These are phyloP conservation scores for Pythium brachiatum DNA, from an alignment of 352 stramenopile species.

Conservation along the genomic window DNA sequence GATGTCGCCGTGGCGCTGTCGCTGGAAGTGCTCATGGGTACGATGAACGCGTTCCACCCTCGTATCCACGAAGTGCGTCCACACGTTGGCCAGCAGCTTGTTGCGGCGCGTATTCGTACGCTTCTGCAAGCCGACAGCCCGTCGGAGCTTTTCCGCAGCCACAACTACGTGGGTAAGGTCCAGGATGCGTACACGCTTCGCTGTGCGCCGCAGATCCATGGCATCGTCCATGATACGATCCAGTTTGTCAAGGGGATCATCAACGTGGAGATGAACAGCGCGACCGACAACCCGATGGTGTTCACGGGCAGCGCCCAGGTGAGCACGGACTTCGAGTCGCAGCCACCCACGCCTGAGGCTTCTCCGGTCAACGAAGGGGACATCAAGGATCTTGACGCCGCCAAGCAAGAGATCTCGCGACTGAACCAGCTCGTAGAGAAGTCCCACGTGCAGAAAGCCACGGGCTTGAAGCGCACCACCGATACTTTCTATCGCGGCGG, in stretches of 20 bases:
- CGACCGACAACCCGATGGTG: slow-evolving; percentile 90
- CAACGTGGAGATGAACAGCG: slow-evolving; percentile 89
- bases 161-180: slow-evolving; percentile 88
- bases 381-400: slow-evolving; percentile 60
- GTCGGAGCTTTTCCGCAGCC: slow-evolving; percentile 83
- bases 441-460: slow-evolving; percentile 45
- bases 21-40: slow-evolving; percentile 87
- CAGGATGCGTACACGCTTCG: slow-evolving; percentile 90
- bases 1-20: slow-evolving; percentile 80
- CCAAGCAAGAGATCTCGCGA: slow-evolving; percentile 75
- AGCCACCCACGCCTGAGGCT: slow-evolving; percentile 23
- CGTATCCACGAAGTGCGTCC: slow-evolving; percentile 84
- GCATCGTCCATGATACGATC: slow-evolving; percentile 86
- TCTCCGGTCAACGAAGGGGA: slow-evolving; percentile 30
- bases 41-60: slow-evolving; percentile 86
- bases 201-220: slow-evolving; percentile 88
- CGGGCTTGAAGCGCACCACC: slow-evolving; percentile 74
- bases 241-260: slow-evolving; percentile 83
- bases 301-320: slow-evolving; percentile 72
- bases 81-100: slow-evolving; percentile 75
- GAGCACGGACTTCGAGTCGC: slow-evolving; percentile 52
- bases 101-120: slow-evolving; percentile 77
- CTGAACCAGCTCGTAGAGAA: slow-evolving; percentile 57
- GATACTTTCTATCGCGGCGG: slow-evolving; percentile 80
- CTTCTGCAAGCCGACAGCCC: slow-evolving; percentile 74